Evolutionary conservation across 768 basidiomycete genomes (phyloP).

Genomic region (Phanerodontia chrysosporium): DNA sequence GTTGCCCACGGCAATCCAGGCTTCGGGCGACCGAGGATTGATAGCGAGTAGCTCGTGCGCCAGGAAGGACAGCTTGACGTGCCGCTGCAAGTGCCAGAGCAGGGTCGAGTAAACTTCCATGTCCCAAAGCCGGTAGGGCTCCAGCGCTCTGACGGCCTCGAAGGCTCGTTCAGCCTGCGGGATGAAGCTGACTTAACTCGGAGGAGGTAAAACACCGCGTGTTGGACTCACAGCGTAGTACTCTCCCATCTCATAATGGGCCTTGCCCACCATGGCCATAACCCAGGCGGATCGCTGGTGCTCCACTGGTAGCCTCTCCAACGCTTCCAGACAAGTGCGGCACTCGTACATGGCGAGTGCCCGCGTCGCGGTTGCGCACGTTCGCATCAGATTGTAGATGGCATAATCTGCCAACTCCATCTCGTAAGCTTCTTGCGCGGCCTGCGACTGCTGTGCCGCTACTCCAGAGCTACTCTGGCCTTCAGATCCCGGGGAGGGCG

Average conservation of each 20-base stretch:
- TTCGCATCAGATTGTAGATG: conserved; percentile 75
- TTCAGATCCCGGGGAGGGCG: conserved; percentile 35
- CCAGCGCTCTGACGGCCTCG: conserved; percentile 69
- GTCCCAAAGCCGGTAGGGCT: conserved; percentile 87
- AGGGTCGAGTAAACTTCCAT: conserved; percentile 97
- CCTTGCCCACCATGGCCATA: conserved; percentile 78
- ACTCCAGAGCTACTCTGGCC: conserved; percentile 30
- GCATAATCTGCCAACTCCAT: conserved; percentile 76
- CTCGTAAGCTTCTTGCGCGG: conserved; percentile 68
- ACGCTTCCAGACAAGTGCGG: conserved; percentile 64
- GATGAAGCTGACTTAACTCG: neutral
- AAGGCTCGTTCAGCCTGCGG: conserved; percentile 89
- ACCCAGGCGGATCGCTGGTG: conserved; percentile 77
- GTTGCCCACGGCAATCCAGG: conserved; percentile 98
- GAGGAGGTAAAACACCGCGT: neutral
- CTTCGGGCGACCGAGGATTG: conserved; percentile 74
- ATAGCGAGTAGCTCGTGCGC: conserved; percentile 89
- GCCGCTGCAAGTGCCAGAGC: conserved; percentile 88
- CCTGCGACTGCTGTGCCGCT: conserved; percentile 65
- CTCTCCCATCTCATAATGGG: conserved; percentile 86
- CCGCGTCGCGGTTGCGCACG: conserved; percentile 77
- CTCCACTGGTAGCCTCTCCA: conserved; percentile 69
- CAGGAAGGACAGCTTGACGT: conserved; percentile 83
- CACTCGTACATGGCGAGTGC: conserved; percentile 76
- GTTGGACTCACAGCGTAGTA: conserved; percentile 71